phyloP scores from a whole-genome alignment of 2,329 filamentous ascomycete species.

The Nemania diffusa region DNA sequence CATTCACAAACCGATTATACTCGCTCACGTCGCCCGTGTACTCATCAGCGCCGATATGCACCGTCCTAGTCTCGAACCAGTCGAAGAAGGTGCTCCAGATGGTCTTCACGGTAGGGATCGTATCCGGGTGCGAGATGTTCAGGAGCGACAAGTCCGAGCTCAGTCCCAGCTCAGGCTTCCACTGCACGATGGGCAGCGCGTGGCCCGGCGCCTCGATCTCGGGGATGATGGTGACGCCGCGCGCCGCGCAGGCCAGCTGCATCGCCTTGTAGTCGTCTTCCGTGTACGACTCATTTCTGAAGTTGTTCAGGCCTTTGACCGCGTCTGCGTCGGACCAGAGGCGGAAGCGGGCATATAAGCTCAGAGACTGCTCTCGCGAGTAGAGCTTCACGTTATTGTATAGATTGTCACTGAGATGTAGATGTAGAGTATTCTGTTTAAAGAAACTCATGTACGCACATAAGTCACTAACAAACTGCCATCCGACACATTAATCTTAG shows the following conservation, averaged over 20 bases:
- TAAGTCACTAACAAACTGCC: constrained; percentile 64
- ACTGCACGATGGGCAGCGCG: constrained; percentile 65
- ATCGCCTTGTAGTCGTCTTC: constrained; percentile 62
- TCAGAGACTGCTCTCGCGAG: constrained; percentile 57
- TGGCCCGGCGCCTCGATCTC: constrained; percentile 71
- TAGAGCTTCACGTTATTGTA: constrained; percentile 62
- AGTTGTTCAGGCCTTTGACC: constrained; percentile 60
- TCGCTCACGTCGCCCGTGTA: constrained; percentile 59
- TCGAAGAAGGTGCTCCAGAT: constrained; percentile 65
- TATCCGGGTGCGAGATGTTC: constrained; percentile 65
- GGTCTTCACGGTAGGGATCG: constrained; percentile 62
- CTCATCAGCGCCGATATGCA: constrained; percentile 67
- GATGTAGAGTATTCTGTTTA: constrained; percentile 68
- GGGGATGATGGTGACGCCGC: constrained; percentile 67
- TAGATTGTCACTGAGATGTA: constrained; percentile 68
- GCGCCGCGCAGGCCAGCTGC: constrained; percentile 61
- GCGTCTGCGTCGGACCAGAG: constrained; percentile 60
- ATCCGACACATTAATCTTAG: constrained; percentile 14
- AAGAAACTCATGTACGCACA: constrained; percentile 70
- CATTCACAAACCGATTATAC: constrained; percentile 65
- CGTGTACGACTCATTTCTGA: constrained; percentile 66
- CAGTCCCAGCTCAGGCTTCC: constrained; percentile 66
- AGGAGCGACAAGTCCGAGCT: constrained; percentile 59
- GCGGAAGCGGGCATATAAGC: constrained; percentile 66
- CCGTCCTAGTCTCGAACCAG: constrained; percentile 66